These are phyloP conservation scores for Ophiostoma triangulosporum DNA, from an alignment of 2,329 filamentous ascomycete genomes.

Conservation along the genomic window DNA sequence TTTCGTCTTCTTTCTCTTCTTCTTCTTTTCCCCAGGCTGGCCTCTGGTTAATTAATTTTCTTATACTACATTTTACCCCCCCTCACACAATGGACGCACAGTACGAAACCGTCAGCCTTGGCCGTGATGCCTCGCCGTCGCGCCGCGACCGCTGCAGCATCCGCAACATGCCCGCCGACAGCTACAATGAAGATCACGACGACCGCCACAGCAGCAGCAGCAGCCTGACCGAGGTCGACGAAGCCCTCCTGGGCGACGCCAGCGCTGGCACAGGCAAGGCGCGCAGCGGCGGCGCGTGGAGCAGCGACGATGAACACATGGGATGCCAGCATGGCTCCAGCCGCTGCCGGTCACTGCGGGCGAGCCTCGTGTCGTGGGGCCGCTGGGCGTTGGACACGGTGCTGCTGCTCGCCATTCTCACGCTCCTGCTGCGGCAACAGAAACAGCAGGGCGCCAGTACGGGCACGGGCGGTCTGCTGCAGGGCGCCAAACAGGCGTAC, in stretches of 20 bases:
- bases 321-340: constrained; percentile 12
- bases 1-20: background rate
- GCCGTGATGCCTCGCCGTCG: background rate
- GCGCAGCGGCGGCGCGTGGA: constrained; percentile 11
- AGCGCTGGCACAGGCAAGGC: background rate
- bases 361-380: constrained; percentile 21
- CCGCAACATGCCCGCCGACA: constrained; percentile 19
- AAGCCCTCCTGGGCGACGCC: constrained; percentile 24
- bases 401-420: constrained; percentile 25
- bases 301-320: background rate
- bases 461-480: constrained; percentile 9
- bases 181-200: constrained; percentile 22
- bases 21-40: background rate
- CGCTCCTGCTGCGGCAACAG: constrained; percentile 23
- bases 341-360: constrained; percentile 20
- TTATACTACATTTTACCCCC: background rate
- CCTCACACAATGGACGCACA: constrained; percentile 9
- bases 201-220: constrained; percentile 18
- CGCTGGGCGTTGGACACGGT: constrained; percentile 27
- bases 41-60: background rate
- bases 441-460: too few species aligned
- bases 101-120: constrained; percentile 9
- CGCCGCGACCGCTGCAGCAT: constrained; percentile 8
- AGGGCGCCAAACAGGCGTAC: background rate
- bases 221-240: constrained; percentile 24